Base-by-base conservation (phyloP, 1,284 basidiomycete genomes). In the Xerocomus minutiporus region DNA sequence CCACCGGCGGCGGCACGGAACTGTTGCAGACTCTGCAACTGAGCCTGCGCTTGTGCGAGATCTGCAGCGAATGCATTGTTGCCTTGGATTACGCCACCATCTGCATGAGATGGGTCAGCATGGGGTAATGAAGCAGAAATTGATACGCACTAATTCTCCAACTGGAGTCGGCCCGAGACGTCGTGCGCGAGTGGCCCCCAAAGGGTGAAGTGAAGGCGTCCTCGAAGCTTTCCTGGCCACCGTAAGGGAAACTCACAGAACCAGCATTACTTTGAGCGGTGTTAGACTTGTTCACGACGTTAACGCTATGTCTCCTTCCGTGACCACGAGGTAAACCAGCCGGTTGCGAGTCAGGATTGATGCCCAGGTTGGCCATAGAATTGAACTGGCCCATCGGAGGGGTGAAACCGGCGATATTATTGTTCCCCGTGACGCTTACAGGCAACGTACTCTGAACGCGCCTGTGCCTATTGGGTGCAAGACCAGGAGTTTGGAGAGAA, bases 1-100 rank as follows among this genome's bases (percentile, higher is more conserved):
- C 92, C 91, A 50, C 93, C 94, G 12, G 93, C 89, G 2, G 93
- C 93, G 34, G 93, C 93, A 60, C 97, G 89, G 80, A 98, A 99
- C 66, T 97, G 94, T 66, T 97, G 93, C 46, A 99, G 78, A 62
- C 95, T 96, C 64, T 94, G 91, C 5, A 99, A 79, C 70, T 99
- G 97, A 9, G 94, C 93, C 69, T 96, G 93, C n/a, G 93, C 93
- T 64, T 93, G 90, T 2, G 92, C 93, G 29, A 96, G 84, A 68
- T 95, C 93, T 20, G 88, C 79, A 35, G 86, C 79, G 60, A 84
- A 85, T 36, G 79, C 80, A 56, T 77, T 81, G 55, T 78, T 81
- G 50, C 78, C 77, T 67, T 86, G 82, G 34, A 86, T 78, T 46
- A 88, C 84, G 42, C 87, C 86, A 42, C 86, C 86, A 68, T 88